Conservation (phyloP, 2,329 filamentous ascomycete genomes). For the Pezicula carpinea region DNA sequence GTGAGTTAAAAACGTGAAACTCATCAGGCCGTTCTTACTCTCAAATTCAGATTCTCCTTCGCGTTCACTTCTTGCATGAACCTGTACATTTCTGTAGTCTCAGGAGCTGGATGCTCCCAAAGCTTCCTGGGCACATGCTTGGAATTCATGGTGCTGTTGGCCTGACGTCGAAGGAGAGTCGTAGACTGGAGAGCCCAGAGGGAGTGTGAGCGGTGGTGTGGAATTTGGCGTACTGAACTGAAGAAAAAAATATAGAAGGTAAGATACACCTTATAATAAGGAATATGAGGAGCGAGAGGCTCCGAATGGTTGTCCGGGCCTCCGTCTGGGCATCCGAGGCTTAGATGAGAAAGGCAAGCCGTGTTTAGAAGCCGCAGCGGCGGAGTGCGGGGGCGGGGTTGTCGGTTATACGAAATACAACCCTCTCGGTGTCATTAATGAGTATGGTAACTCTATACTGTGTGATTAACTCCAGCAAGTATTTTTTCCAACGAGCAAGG, state of each 20-base stretch:
- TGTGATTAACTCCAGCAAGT: too few relatives aligned
- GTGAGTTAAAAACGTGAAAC: background rate
- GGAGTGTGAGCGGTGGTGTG: background rate
- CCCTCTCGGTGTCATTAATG: too few relatives aligned
- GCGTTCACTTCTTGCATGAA: constrained; percentile 64
- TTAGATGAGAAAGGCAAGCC: background rate
- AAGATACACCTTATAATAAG: background rate
- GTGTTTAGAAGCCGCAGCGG: background rate
- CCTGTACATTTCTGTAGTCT: constrained; percentile 58
- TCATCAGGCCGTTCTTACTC: constrained; percentile 36
- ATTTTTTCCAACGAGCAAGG: too few relatives aligned
- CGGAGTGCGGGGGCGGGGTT: background rate
- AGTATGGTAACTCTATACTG: too few relatives aligned
- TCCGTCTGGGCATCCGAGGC: background rate
- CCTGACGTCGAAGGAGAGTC: background rate
- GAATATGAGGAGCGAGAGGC: background rate
- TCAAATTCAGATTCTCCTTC: constrained; percentile 49
- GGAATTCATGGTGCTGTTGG: constrained; percentile 13
- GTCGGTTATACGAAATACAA: background rate
- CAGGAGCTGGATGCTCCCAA: constrained; percentile 61
- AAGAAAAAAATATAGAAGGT: background rate
- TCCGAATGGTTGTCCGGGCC: background rate
- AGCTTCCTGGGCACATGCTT: constrained; percentile 50
- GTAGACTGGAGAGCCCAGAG: background rate
- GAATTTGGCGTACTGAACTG: too few relatives aligned